These are phyloP conservation scores for Symbiodinium natans DNA, from an alignment of 73 alveolate genomes.

Conservation along the genomic window DNA sequence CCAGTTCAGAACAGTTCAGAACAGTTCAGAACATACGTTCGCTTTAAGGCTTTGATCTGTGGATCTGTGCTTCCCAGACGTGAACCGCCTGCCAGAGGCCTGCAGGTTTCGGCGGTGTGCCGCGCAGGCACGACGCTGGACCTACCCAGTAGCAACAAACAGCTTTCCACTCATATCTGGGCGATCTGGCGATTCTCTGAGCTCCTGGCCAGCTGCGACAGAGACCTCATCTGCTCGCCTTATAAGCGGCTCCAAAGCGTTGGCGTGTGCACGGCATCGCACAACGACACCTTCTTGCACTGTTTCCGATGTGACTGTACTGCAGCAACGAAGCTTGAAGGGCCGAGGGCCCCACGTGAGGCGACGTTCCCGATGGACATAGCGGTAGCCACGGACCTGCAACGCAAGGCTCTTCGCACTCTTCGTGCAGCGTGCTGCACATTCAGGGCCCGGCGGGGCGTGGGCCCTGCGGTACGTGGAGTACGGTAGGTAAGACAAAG, in stretches of 20 bases:
- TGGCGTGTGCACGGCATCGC: no score
- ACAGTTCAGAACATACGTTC: no score
- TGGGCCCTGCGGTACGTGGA: slow-evolving; percentile 73
- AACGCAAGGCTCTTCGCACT: neutral
- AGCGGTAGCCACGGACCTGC: slow-evolving; percentile 87
- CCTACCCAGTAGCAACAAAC: neutral
- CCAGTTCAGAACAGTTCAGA: no score
- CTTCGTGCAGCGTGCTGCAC: neutral
- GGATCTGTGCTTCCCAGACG: no score
- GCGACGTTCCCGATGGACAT: slow-evolving; percentile 69
- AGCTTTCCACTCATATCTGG: neutral
- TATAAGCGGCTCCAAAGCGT: neutral
- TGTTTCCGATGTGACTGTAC: no score
- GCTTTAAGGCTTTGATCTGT: no score
- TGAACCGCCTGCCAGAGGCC: neutral
- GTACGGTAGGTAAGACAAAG: slow-evolving; percentile 60
- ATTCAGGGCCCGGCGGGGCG: slow-evolving; percentile 26
- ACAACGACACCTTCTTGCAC: no score
- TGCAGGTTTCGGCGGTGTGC: slow-evolving; percentile 43
- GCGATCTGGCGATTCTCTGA: no score
- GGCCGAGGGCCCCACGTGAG: slow-evolving; percentile 25
- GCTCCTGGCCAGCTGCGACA: slow-evolving; percentile 53
- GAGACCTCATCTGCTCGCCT: slow-evolving; percentile 83
- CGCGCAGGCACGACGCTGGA: slow-evolving; percentile 70
- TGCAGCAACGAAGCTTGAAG: no score